Evolutionary conservation across 2,329 filamentous ascomycete genomes (phyloP), one percentile per base, ranked within the genome.

Genomic region (Aspergillus tanneri): DNA sequence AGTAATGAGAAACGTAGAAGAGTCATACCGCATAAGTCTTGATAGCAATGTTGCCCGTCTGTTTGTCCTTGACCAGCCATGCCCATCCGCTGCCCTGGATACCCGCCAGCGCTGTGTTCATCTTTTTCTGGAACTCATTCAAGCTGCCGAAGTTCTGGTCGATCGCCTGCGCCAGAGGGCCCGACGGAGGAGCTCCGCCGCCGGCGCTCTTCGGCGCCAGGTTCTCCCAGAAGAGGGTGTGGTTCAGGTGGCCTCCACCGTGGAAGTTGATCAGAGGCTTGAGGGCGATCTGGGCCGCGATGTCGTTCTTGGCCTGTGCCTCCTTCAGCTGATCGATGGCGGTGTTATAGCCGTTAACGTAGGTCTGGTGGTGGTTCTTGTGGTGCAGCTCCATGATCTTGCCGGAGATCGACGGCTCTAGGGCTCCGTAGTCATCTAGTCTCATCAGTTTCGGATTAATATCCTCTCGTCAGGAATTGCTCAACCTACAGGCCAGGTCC

Each of bases 381-480:
- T 96, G 88, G 80, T 96, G 91, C 37, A 95, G 83, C 77, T 95
- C 88, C 91, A 96, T 96, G 77, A 96, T 96, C 75, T 93, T 84
- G 70, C 87, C 87, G 40, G 87, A 91, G 76, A 96, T 81, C 67
- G 80, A 72, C 59, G 82, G 83, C 77, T 99, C 93, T 63, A 99
- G 90, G 43, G 91, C 93, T 68, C 87, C 89, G 73, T 96, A 99
- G 80, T 96, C 93, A 70, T 97, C 92, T 96, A 58, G 14, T 19
- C 30, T 4, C 7, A 25, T 39, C 18, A 32, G 35, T 42, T 22
- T 24, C n/a, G 30, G 5, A 28, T 35, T 7, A 21, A 14, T 25
- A 28, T 19, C 12, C 27, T 12, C 21, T 7, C 14, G 14, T 23
- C 22, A 24, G 25, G 16, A 43, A 16, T 10, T 39, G 10, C 16